A percentile compares a stretch with the other conserved stretches of the same genome.
Conservation (phyloP, 148 eudicot species). For the Suaeda aralocaspica region DNA sequence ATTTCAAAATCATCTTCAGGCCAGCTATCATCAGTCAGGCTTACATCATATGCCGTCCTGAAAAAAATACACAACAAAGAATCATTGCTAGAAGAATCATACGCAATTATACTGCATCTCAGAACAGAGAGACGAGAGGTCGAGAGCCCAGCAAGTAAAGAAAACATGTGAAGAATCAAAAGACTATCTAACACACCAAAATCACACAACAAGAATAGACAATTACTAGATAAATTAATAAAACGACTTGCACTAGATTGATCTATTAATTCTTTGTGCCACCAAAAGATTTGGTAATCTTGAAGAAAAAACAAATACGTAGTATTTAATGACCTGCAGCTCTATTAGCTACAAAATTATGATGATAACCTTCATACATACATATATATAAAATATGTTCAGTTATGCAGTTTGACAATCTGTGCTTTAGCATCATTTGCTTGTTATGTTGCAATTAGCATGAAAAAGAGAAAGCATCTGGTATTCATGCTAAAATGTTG, state of each 20-base stretch:
- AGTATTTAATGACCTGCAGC: not conserved
- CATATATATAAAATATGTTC: not conserved
- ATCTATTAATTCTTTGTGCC: not conserved
- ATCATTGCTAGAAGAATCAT: not conserved
- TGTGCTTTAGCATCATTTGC: not conserved
- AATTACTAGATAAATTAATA: not conserved
- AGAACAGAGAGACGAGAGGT: not conserved
- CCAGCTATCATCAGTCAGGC: slow-evolving; percentile 79
- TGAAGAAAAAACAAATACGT: not conserved
- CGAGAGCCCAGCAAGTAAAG: not conserved
- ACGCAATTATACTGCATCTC: not conserved
- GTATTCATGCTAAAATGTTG: too few relatives aligned
- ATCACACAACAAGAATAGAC: not conserved
- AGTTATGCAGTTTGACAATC: not conserved
- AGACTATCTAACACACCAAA: not conserved
- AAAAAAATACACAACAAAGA: slow-evolving; percentile 11
- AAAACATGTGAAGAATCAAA: not conserved
- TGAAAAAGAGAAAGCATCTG: too few relatives aligned
- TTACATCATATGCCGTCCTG: slow-evolving; percentile 92
- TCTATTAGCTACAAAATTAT: not conserved
- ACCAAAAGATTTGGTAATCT: not conserved
- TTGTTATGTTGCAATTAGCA: too few relatives aligned
- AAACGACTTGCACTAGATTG: not conserved
- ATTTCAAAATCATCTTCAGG: slow-evolving; percentile 48
- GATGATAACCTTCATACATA: not conserved